phyloP scores from a whole-genome alignment of 2,329 filamentous ascomycete genomes.

The Pyrenophora seminiperda region DNA sequence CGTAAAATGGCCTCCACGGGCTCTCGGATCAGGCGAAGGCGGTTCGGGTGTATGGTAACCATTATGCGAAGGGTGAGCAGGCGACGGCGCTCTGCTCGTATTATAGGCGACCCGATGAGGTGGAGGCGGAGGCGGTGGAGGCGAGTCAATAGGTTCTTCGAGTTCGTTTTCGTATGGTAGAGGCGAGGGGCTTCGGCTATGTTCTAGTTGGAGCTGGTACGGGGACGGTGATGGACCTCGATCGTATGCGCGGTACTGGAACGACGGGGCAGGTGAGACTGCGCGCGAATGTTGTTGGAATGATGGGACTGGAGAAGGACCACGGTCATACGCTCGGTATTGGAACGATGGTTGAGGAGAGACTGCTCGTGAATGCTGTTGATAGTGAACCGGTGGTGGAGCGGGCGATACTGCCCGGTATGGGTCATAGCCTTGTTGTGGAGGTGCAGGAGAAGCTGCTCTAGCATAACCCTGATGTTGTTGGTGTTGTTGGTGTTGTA shows the following conservation, averaged over 20 bases:
- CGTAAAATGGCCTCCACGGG: constrained; percentile 58
- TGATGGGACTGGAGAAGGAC: constrained; percentile 39
- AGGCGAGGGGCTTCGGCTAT: constrained; percentile 36
- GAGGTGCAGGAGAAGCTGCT: constrained; percentile 39
- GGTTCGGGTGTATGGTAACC: constrained; percentile 66
- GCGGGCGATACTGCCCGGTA: constrained; percentile 33
- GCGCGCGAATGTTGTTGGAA: constrained; percentile 35
- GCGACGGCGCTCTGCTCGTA: constrained; percentile 47
- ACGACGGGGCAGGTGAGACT: constrained; percentile 42
- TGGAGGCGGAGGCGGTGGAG: constrained; percentile 84
- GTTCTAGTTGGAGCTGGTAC: constrained; percentile 32
- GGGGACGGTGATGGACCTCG: constrained; percentile 51
- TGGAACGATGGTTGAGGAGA: constrained; percentile 38
- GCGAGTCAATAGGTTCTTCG: constrained; percentile 56
- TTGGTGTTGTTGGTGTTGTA: constrained; percentile 32
- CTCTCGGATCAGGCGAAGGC: constrained; percentile 63
- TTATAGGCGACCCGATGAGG: constrained; percentile 68
- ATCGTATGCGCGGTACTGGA: constrained; percentile 45
- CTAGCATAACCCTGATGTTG: constrained; percentile 32
- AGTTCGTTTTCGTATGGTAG: constrained; percentile 36
- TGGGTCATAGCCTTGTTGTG: constrained; percentile 26
- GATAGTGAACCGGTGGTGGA: constrained; percentile 30
- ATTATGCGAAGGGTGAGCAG: constrained; percentile 44
- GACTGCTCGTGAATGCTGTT: constrained; percentile 39
- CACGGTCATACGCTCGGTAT: constrained; percentile 31